Percentiles rank a stretch among this genome's conserved stretches.
Evolutionary conservation across 1,284 basidiomycete genomes (phyloP).

Genomic region (Lignosus rhinocerotis): DNA sequence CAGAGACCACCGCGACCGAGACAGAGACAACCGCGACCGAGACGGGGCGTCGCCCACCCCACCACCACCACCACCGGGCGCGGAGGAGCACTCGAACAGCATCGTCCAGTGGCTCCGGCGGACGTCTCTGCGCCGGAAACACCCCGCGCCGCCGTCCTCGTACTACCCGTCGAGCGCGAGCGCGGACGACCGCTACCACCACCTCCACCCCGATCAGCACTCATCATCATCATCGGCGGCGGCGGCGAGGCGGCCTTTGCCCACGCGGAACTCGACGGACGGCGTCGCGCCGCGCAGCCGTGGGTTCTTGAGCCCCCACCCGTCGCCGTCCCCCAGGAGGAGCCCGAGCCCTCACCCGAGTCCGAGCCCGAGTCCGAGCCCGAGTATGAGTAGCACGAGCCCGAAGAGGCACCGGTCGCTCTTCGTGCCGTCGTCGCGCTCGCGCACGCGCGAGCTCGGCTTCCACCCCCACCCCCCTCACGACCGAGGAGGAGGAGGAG

Average conservation of each 20-base stretch:
- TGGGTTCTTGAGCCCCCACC: neutral
- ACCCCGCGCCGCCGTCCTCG: slow-evolving; percentile 34
- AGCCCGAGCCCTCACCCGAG: too few species aligned
- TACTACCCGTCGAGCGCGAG: slow-evolving; percentile 16
- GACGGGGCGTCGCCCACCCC: slow-evolving; percentile 17
- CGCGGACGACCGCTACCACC: slow-evolving; percentile 10
- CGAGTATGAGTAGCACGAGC: slow-evolving; percentile 9
- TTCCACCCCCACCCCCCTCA: neutral
- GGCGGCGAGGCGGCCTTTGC: slow-evolving; percentile 1
- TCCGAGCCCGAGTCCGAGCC: slow-evolving; percentile 9
- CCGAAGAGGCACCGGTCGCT: slow-evolving; percentile 30
- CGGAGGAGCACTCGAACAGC: slow-evolving; percentile 35
- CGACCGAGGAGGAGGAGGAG: too few species aligned
- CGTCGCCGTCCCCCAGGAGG: slow-evolving; percentile 2
- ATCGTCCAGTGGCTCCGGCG: slow-evolving; percentile 47
- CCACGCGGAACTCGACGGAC: slow-evolving; percentile 15
- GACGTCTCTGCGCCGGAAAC: slow-evolving; percentile 49
- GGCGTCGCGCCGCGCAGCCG: slow-evolving; percentile 5
- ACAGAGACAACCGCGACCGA: too few species aligned
- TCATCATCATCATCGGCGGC: neutral
- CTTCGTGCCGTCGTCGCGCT: slow-evolving; percentile 25
- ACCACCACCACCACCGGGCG: slow-evolving; percentile 2
- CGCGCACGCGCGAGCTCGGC: slow-evolving; percentile 16
- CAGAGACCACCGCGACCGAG: neutral
- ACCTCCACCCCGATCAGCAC: neutral